Base-by-base conservation (phyloP, 345 rosid genomes). In the Toxicodendron radicans region DNA sequence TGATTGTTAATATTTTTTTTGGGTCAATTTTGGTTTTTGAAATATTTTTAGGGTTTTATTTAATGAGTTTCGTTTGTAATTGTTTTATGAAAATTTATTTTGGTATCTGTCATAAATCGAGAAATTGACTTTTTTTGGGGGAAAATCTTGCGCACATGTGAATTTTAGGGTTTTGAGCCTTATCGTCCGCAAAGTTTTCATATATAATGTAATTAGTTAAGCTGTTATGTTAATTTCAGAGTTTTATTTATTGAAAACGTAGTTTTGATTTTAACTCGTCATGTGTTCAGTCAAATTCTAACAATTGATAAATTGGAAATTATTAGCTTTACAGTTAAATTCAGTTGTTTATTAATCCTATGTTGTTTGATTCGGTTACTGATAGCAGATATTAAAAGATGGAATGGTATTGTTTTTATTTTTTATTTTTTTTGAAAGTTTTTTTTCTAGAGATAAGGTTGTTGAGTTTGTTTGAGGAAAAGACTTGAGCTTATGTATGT, bases 141-240 rank as follows among this genome's bases (percentile, higher is more conserved):
- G 12, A 48, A 45, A 62, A 41, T 72, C 58, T 70, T 52, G 33
- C 66, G 63, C 24, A 23, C 14, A 24, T 10, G 67, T 64, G 73
- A 66, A 71, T 58, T 73, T n/a, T 63, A 57, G 71, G 74, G 71
- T 66, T 69, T 75, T 24, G 38, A 67, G 70, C 9, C 9, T 35
- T 27, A 3, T 33, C 41, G 4, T 57, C 35, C 45, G 64, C 51
- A 21, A 53, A 66, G 30, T 54, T 14, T 35, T 63, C 23, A 5
- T 70, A 8, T 32, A 32, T 64, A 53, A 46, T 74, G 38, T 24
- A 35, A 61, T 76, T 62, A 33, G 24, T 46, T 30, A 20, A 43
- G 33, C 17, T 65, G 20, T 43, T 21, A 7, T 23, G 5, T 61
- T 17, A 9, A 32, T 17, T 66, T 27, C 18, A 71, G 49, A 63